Conservation (phyloP, 2,329 filamentous ascomycete genomes). For the Neonectria neomacrospora region DNA sequence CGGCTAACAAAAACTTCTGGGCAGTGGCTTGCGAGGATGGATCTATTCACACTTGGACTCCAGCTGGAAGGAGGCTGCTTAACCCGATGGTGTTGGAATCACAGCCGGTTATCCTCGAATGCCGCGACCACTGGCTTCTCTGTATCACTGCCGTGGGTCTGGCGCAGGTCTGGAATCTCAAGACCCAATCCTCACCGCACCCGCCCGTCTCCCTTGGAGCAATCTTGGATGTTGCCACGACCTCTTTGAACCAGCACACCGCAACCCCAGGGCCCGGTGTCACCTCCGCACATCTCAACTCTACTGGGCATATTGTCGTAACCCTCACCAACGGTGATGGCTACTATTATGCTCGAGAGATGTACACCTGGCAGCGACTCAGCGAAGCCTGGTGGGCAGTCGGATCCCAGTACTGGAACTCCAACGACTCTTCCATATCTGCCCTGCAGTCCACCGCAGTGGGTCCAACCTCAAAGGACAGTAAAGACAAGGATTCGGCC, state of each 20-base stretch:
- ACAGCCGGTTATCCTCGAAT: conserved; percentile 93
- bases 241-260: conserved; percentile 79
- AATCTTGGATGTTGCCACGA: conserved; percentile 85
- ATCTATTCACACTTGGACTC: conserved; percentile 89
- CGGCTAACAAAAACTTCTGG: conserved; percentile 92
- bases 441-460: conserved; percentile 79
- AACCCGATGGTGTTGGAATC: conserved; percentile 90
- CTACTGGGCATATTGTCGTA: conserved; percentile 85
- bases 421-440: conserved; percentile 88
- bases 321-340: conserved; percentile 95
- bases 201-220: conserved; percentile 90
- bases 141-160: conserved; percentile 89
- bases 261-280: conserved; percentile 83
- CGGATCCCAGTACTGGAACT: conserved; percentile 98
- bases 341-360: conserved; percentile 84
- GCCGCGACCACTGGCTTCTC: conserved; percentile 87
- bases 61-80: conserved; percentile 85
- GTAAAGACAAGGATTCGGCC: conserved; percentile 58
- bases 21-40: conserved; percentile 94
- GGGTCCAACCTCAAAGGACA: conserved; percentile 63
- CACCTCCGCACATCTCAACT: conserved; percentile 91
- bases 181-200: conserved; percentile 83
- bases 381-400: conserved; percentile 99
- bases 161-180: conserved; percentile 94
- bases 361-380: conserved; percentile 95